These are phyloP conservation scores for Zasmidium citrigriseum DNA, from an alignment of 2,329 filamentous ascomycete genomes.

Conservation along the genomic window DNA sequence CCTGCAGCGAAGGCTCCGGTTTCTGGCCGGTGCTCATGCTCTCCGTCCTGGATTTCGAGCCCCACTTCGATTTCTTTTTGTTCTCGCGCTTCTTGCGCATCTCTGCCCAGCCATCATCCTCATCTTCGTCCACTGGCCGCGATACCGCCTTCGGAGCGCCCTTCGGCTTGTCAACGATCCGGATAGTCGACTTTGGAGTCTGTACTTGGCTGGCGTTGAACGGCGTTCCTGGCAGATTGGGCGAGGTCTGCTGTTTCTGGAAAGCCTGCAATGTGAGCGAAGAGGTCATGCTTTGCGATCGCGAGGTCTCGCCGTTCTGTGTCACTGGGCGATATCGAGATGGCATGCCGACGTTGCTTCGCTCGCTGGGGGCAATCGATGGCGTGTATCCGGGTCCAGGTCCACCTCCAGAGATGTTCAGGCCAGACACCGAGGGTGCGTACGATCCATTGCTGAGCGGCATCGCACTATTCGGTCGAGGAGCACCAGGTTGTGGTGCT, in stretches of 20 bases:
- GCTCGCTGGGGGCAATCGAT: constrained; percentile 92
- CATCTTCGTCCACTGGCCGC: constrained; percentile 28
- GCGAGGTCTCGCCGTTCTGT: constrained; percentile 21
- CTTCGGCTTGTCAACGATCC: constrained; percentile 40
- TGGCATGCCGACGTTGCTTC: constrained; percentile 89
- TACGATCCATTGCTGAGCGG: constrained; percentile 24
- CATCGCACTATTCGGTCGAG: constrained; percentile 42
- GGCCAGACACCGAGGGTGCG: constrained; percentile 39
- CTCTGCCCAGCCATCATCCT: constrained; percentile 21
- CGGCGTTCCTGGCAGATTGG: constrained; percentile 21
- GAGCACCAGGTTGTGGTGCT: constrained; percentile 42
- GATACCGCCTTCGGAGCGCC: constrained; percentile 29
- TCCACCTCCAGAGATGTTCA: constrained; percentile 39
- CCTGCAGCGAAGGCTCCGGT: constrained; percentile 26
- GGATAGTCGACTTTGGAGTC: constrained; percentile 34
- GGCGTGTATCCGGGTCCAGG: constrained; percentile 68
- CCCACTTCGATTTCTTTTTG: constrained; percentile 34
- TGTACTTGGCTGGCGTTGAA: constrained; percentile 19
- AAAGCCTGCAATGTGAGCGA: constrained; percentile 32
- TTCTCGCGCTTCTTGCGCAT: constrained; percentile 37
- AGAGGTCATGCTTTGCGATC: constrained; percentile 44
- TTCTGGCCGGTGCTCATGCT: constrained; percentile 6
- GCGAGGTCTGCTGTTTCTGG: constrained; percentile 25
- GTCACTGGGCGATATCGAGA: constrained; percentile 88
- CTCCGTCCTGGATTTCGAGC: constrained; percentile 25